Percentiles rank a stretch among this genome's conserved stretches.
These are phyloP conservation scores for Umbelopsis isabellina DNA, from an alignment of 192 early-diverging fungal species.

Conservation along the genomic window DNA sequence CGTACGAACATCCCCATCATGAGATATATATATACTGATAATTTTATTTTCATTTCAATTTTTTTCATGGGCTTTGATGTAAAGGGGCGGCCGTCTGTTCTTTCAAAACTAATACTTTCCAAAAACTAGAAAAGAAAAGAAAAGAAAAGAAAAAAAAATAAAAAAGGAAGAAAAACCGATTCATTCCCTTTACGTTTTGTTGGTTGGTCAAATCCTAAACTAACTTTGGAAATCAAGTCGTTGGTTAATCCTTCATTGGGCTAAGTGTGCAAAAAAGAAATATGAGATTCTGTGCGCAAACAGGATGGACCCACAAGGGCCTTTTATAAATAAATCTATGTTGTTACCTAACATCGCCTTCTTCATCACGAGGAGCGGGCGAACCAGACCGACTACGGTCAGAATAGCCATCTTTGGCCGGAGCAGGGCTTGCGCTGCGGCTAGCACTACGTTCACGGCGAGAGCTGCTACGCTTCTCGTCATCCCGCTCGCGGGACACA, in stretches of 20 bases:
- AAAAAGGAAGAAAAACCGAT: not conserved
- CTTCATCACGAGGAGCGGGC: constrained; percentile 18
- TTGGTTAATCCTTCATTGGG: constrained; percentile 21
- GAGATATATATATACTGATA: no score
- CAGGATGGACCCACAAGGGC: not conserved
- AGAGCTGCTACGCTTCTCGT: constrained; percentile 18
- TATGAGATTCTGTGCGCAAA: no score
- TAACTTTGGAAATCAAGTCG: constrained; percentile 21
- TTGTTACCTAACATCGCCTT: constrained; percentile 20
- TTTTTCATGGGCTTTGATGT: no score
- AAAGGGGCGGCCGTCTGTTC: no score
- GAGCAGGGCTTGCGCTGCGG: constrained; percentile 14
- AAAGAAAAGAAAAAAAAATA: not conserved
- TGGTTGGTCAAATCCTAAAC: constrained; percentile 18
- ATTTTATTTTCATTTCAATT: no score
- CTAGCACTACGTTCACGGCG: constrained; percentile 34
- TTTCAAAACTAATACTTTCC: no score
- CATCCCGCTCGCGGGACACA: constrained; percentile 24
- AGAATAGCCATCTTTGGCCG: constrained; percentile 4
- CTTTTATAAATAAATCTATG: not conserved
- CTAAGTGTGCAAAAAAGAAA: constrained; percentile 5
- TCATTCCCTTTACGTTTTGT: not conserved
- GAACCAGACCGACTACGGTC: constrained; percentile 17
- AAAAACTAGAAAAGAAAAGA: not conserved
- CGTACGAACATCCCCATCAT: no score